These are phyloP conservation scores for Xylaria sp. DNA, from an alignment of 2,329 filamentous ascomycete species.

Conservation along the genomic window DNA sequence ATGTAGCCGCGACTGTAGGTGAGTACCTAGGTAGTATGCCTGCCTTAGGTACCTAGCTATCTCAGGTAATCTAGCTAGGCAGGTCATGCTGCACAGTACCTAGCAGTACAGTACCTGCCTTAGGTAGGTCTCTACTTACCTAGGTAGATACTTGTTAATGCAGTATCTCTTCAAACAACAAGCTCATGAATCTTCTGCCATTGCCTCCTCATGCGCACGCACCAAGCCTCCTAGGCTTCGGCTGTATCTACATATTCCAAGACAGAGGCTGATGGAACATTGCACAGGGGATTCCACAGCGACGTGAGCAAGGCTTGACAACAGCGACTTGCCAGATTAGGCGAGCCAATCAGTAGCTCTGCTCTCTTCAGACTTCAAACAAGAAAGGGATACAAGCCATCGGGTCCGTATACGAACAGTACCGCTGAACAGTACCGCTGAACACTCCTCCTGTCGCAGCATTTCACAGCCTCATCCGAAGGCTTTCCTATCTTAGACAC, in stretches of 20 bases:
- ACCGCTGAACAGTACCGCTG: not conserved
- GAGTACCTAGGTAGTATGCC: too few relatives aligned
- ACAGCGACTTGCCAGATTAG: not conserved
- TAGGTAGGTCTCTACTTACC: not conserved
- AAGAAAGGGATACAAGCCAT: not conserved
- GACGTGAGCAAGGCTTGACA: slow-evolving; percentile 1
- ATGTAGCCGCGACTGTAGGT: too few relatives aligned
- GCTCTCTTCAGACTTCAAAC: not conserved
- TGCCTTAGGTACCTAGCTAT: too few relatives aligned
- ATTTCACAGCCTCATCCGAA: not conserved
- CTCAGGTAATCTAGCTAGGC: too few relatives aligned
- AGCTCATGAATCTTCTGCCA: not conserved
- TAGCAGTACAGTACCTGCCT: not conserved
- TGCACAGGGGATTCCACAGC: too few relatives aligned
- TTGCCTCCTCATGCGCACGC: not conserved
- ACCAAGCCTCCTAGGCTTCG: not conserved
- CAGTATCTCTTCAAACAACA: not conserved
- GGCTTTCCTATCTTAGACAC: not conserved
- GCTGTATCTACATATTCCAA: not conserved
- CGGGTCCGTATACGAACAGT: not conserved
- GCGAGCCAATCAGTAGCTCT: not conserved
- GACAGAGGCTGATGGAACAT: too few relatives aligned
- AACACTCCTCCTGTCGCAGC: not conserved
- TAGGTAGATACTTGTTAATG: not conserved
- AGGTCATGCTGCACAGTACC: not conserved